Evolutionary conservation across 2,329 filamentous ascomycete species (phyloP).

Genomic region (Apiospora saccharicola): DNA sequence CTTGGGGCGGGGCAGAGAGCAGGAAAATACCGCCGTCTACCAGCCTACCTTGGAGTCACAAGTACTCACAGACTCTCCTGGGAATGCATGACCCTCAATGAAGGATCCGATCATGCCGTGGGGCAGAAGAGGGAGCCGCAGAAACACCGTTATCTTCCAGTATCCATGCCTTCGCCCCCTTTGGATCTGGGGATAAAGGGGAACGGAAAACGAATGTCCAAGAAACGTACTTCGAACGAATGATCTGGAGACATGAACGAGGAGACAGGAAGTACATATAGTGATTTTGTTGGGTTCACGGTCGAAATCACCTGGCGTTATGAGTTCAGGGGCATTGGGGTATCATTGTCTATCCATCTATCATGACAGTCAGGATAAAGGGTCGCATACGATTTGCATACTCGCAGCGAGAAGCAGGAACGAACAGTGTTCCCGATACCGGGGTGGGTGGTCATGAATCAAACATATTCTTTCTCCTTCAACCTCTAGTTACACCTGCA

Average conservation of each 20-base stretch:
- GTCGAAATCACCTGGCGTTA: not conserved
- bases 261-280: not conserved
- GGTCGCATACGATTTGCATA: conserved; percentile 3
- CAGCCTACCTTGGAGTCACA: too few relatives aligned
- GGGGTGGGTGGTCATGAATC: not conserved
- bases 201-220: too few relatives aligned
- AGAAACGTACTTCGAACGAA: not conserved
- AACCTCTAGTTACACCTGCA: too few relatives aligned
- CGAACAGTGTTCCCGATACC: not conserved
- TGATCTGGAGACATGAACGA: not conserved
- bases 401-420: not conserved
- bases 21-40: too few relatives aligned
- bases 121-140: too few relatives aligned
- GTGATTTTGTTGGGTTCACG: not conserved
- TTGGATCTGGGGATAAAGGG: too few relatives aligned
- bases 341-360: not conserved
- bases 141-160: too few relatives aligned
- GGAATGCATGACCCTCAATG: too few relatives aligned
- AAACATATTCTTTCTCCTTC: not conserved
- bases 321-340: not conserved
- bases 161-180: too few relatives aligned
- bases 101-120: too few relatives aligned
- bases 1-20: not conserved
- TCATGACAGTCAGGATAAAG: not conserved
- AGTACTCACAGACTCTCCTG: too few relatives aligned